A percentile compares a stretch with the other conserved stretches of the same genome.
Evolutionary conservation across 2,329 filamentous ascomycete species (phyloP).

Genomic region (Aspergillus sp.): DNA sequence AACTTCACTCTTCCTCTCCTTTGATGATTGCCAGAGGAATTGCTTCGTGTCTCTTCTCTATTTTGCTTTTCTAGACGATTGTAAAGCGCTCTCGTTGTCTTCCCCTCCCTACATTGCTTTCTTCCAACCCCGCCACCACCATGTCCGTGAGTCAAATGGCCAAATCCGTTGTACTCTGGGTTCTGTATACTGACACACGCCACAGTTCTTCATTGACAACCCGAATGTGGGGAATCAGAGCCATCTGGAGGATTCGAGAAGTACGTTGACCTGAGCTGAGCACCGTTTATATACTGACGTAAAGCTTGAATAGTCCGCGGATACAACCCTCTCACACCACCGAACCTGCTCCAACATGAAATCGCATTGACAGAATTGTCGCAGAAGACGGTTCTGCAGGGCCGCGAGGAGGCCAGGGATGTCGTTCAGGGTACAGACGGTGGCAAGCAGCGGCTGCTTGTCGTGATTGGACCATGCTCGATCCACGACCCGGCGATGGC

Average conservation of each 20-base stretch:
- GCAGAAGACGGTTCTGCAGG: conserved; percentile 48
- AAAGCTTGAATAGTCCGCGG: conserved; percentile 56
- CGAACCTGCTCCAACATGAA: conserved; percentile 91
- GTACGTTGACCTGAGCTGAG: conserved; percentile 43
- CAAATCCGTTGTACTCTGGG: not conserved
- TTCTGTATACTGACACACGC: conserved; percentile 5
- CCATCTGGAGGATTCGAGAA: conserved; percentile 72
- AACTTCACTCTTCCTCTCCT: no score
- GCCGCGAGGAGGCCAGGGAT: conserved; percentile 52
- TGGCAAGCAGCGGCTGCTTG: conserved; percentile 51
- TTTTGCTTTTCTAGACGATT: not conserved
- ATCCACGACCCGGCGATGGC: conserved; percentile 91
- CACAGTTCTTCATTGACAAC: conserved; percentile 68
- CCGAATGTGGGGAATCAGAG: conserved; percentile 67
- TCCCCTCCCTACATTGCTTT: conserved; percentile 1
- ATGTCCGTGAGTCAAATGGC: conserved; percentile 28
- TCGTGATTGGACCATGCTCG: conserved; percentile 91
- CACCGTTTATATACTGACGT: conserved; percentile 1
- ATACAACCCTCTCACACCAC: conserved; percentile 87
- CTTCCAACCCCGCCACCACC: conserved; percentile 15
- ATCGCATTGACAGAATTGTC: conserved; percentile 49
- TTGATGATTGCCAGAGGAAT: not conserved
- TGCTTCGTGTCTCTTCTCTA: not conserved
- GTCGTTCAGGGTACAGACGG: conserved; percentile 53
- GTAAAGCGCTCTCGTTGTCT: not conserved